Evolutionary conservation across 1,139 yeast species (phyloP), one percentile per base, ranked within the genome.

Genomic region (Lodderomyces jiufengensis): DNA sequence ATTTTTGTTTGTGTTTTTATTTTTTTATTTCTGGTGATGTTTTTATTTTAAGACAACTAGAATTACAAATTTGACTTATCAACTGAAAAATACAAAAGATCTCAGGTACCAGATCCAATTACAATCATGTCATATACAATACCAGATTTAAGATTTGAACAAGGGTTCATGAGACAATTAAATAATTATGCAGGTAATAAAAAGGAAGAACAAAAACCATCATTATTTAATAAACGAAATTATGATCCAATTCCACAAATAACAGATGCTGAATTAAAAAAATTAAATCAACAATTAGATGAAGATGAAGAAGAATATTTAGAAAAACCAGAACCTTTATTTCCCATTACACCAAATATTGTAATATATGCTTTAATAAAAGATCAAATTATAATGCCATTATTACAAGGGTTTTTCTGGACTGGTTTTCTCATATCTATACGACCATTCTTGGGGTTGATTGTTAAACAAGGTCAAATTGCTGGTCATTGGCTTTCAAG

Each of bases 341-440:
- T 56, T 8, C 58, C 60, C 11, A 64, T 76, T 20, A 70, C 81
- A 0, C 76, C 76, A 1, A 51, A 57, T 2, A 61, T 74, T 0
- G 73, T 80, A 6, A 46, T 67, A 0, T 76, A 75, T 48, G 83
- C 85, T 1, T 58, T 84, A 0, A 33, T 80, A 8, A 74, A 74
- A 43, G 90, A 83, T 50, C 82, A 81, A 42, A 51, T 84, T 2
- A 11, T 83, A n/a, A 73, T 82, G 79, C 92, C 92, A 1, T 66
- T 84, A 27, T 16, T 70, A 12, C 75, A 67, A 43, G 74, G 75
- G 4, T 63, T 70, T 40, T 37, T 65, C 23, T 70, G 66, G 65
- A 50, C 69, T 2, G 68, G 70, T 7, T 40, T 61, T 4, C 48
- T 70, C 34, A 44, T 70, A 3, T 38, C 54, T n/a, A 40, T 54